Evolutionary conservation across 2,329 filamentous ascomycete species (phyloP).

Genomic region (Calonectria pauciramosa): DNA sequence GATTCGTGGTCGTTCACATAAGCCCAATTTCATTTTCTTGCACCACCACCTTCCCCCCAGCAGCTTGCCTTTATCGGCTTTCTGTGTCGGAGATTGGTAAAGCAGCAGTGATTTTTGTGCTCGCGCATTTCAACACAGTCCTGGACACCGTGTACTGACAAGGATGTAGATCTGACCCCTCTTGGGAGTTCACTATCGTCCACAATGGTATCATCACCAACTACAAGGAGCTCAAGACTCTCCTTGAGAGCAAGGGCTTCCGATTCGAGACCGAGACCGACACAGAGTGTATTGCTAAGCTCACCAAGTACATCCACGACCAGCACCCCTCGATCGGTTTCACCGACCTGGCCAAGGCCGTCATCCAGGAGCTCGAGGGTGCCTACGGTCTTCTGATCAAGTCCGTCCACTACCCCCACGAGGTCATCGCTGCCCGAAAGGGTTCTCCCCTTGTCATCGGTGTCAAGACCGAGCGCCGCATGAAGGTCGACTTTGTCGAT

Average conservation of each 20-base stretch:
- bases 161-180: constrained; percentile 82
- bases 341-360: constrained; percentile 95
- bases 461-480: constrained; percentile 96
- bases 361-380: constrained; percentile 98
- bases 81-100: background rate
- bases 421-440: constrained; percentile 98
- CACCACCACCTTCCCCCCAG: background rate
- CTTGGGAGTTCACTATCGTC: constrained; percentile 96
- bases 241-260: constrained; percentile 95
- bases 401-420: constrained; percentile 98
- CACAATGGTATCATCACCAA: constrained; percentile 99
- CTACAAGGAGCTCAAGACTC: constrained; percentile 98
- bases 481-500: constrained; percentile 99
- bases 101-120: background rate
- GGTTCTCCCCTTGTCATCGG: constrained; percentile 97
- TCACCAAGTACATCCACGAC: constrained; percentile 98
- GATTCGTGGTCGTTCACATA: background rate
- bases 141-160: constrained; percentile 37
- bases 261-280: constrained; percentile 99
- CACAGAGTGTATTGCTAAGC: constrained; percentile 98
- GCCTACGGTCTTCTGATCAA: constrained; percentile 98
- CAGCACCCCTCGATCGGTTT: constrained; percentile 95
- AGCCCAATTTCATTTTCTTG: constrained; percentile 1
- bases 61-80: background rate
- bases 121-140: background rate